Percentiles rank a stretch among this genome's conserved stretches.
Evolutionary conservation across 1,284 basidiomycete species (phyloP).

Genomic region (Rhodotorula sp.): DNA sequence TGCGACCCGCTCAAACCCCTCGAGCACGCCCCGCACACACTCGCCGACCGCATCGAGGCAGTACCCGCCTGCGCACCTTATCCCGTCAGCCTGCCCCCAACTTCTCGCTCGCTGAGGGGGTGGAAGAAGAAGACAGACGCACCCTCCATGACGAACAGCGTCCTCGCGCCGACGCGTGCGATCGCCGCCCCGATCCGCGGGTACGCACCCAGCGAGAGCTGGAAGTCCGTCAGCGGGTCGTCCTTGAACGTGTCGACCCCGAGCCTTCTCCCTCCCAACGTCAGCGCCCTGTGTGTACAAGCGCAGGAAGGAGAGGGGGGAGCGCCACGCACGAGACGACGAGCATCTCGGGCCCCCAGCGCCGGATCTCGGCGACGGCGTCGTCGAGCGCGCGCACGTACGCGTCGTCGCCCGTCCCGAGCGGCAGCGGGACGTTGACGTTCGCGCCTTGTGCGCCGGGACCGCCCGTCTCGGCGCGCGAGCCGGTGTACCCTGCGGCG

Average conservation of each 20-base stretch:
- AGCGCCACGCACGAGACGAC: constrained; percentile 49
- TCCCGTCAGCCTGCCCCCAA: not conserved
- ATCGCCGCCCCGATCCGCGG: constrained; percentile 50
- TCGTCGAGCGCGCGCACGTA: constrained; percentile 47
- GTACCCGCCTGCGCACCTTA: constrained; percentile 17
- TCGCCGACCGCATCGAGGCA: constrained; percentile 18
- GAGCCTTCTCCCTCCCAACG: constrained; percentile 34
- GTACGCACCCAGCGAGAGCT: constrained; percentile 50
- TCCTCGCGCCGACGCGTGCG: constrained; percentile 44
- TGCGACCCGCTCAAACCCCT: constrained; percentile 9
- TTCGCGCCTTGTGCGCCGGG: constrained; percentile 48
- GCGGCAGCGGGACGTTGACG: constrained; percentile 51
- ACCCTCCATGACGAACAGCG: constrained; percentile 54
- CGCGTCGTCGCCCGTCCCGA: constrained; percentile 45
- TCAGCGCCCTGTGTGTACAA: constrained; percentile 21
- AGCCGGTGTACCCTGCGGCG: constrained; percentile 51
- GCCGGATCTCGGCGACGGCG: constrained; percentile 44
- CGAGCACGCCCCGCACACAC: constrained; percentile 28
- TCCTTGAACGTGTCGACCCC: constrained; percentile 54
- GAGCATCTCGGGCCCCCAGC: constrained; percentile 47
- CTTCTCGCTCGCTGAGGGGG: not conserved
- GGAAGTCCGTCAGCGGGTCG: constrained; percentile 53
- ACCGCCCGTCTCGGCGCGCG: constrained; percentile 48
- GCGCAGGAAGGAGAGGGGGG: not conserved
- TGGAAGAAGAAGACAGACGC: not conserved